Evolutionary conservation across 2,329 filamentous ascomycete species (phyloP), one percentile per base, ranked within the genome.

Genomic region (Neofusicoccum sp.): DNA sequence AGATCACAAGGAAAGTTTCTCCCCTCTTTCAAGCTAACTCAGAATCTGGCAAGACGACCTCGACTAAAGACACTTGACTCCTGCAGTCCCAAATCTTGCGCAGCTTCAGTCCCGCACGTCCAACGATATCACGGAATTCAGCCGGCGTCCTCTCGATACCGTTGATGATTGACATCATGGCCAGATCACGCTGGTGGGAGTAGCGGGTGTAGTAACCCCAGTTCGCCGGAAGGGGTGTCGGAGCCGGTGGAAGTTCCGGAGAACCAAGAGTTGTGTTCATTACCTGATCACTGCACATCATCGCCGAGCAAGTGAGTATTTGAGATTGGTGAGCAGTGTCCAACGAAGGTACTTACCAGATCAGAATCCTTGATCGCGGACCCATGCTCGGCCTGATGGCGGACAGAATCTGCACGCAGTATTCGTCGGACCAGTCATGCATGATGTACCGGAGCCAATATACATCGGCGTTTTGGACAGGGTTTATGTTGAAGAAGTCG

Each of bases 391-490:
- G 30, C 20, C 47, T 30, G 9, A 51, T 36, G 16, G 47, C 47
- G 49, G 60, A 44, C 24, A 76, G 62, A 36, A 76, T 73, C 44
- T 68, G 62, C 1, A 73, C 45, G 47, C 64, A 69, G 61, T 76
- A 72, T 54, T 78, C 77, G 12, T 84, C 84, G 0, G 83, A 80
- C 74, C 84, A 85, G 72, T 87, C 85, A 68, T 88, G 84, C 6
- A 88, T 71, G 63, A 87, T 85, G 78, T 80, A 82, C 49, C 83
- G 81, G 70, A 86, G 80, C 65, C 82, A 78, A 70, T 85, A 86
- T 3, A 84, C 79, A 65, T 86, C 84, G 79, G 83, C 85, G 24
- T 57, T 58, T 49, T 79, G 73, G 12, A 83, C 75, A 0, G 80
- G 77, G 69, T 88, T 85, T 54, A 80, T 78, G 5, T 76, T 75